Percentiles rank a stretch among this genome's conserved stretches.
phyloP scores from a whole-genome alignment of 176 grass and related monocot species.

The Carex parvula region DNA sequence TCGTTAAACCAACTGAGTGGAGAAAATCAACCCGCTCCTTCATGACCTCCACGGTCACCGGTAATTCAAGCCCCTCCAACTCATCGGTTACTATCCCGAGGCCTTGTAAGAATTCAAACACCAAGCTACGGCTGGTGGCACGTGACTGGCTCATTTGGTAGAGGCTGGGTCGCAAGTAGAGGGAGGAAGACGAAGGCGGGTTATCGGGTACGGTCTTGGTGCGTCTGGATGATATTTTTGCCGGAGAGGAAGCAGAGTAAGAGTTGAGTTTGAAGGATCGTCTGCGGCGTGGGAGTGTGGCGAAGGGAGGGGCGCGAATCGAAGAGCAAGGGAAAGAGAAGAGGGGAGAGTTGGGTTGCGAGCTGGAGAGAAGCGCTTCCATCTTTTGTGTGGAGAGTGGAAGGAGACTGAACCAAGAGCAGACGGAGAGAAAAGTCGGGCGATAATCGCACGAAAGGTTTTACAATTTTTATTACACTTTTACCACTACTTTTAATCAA shows the following conservation, averaged over 20 bases:
- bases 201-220: background rate
- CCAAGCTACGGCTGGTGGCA: slow-evolving; percentile 25
- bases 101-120: slow-evolving; percentile 26
- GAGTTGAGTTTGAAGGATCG: slow-evolving; percentile 5
- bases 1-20: slow-evolving; percentile 20
- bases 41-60: slow-evolving; percentile 48
- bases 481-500: background rate
- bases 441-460: background rate
- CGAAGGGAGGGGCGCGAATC: background rate
- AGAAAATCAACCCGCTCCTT: slow-evolving; percentile 49
- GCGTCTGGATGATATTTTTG: background rate
- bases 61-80: slow-evolving; percentile 51
- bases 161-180: slow-evolving; percentile 42
- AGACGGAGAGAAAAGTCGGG: background rate
- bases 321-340: background rate
- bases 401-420: background rate
- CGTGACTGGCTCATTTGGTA: slow-evolving; percentile 33
- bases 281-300: background rate
- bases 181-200: slow-evolving; percentile 19
- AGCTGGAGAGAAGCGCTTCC: slow-evolving; percentile 23
- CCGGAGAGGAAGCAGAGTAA: background rate
- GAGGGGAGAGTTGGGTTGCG: slow-evolving; percentile 21
- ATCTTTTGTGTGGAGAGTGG: background rate
- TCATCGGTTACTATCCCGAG: slow-evolving; percentile 37
- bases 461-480: background rate